phyloP scores from a whole-genome alignment of 495 filamentous ascomycete species.

The Lasiosphaeris hirsuta region DNA sequence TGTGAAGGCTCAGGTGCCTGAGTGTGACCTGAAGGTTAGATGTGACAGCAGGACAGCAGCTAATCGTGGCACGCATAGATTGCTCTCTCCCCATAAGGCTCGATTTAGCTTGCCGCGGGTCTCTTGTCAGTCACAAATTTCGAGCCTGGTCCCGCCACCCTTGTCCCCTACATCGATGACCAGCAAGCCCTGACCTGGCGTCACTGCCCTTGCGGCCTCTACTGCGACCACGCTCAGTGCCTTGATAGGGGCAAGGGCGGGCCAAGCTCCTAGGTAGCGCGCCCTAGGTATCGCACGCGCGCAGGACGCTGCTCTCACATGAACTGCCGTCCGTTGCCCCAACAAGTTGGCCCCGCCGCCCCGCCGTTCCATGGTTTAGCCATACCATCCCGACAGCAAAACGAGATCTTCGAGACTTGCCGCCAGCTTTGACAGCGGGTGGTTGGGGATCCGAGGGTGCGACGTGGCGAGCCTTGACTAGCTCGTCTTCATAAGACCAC shows the following conservation, averaged over 20 bases:
- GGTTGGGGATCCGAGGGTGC: slow-evolving; percentile 19
- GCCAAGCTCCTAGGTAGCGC: slow-evolving; percentile 9
- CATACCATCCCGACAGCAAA: slow-evolving; percentile 1
- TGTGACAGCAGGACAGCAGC: slow-evolving; percentile 6
- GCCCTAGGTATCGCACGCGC: slow-evolving; percentile 17
- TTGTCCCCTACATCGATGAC: not conserved
- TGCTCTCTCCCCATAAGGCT: not conserved
- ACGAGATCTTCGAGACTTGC: slow-evolving; percentile 8
- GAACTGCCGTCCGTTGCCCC: slow-evolving; percentile 22
- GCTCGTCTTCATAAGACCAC: slow-evolving; percentile 16
- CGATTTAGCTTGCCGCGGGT: not conserved
- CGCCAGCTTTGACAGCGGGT: slow-evolving; percentile 9
- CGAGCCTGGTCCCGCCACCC: not conserved
- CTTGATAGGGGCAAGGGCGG: slow-evolving; percentile 9
- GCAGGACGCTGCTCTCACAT: slow-evolving; percentile 32
- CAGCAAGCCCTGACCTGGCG: not conserved
- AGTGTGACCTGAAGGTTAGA: not conserved
- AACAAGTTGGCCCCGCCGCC: slow-evolving; percentile 10
- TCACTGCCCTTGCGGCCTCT: slow-evolving; percentile 5
- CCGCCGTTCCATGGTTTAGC: slow-evolving; percentile 6
- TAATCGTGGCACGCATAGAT: slow-evolving; percentile 11
- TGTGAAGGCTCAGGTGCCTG: not conserved
- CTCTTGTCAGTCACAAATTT: not conserved
- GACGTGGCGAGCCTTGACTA: slow-evolving; percentile 34
- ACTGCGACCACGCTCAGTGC: slow-evolving; percentile 20